phyloP scores from a whole-genome alignment of 805 yeast genomes.

The Wickerhamomyces chambardii region DNA sequence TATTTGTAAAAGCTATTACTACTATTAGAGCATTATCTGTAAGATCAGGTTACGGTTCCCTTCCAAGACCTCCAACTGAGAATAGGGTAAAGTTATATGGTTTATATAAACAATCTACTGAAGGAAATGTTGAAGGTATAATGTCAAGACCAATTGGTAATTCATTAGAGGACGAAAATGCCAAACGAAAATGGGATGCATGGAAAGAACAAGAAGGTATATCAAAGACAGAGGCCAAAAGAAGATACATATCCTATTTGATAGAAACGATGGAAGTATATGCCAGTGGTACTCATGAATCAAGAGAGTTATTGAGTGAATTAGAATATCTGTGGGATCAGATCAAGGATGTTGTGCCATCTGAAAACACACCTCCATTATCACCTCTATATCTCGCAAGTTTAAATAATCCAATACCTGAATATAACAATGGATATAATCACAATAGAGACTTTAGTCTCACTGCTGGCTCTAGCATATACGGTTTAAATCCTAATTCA shows the following conservation, averaged over 20 bases:
- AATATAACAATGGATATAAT: conserved; percentile 1
- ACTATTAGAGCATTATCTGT: conserved; percentile 69
- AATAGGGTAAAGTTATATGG: conserved; percentile 67
- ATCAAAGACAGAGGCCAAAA: conserved; percentile 62
- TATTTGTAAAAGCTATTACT: conserved; percentile 74
- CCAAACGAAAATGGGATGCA: conserved; percentile 74
- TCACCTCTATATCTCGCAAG: conserved; percentile 1
- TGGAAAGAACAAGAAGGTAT: conserved; percentile 75
- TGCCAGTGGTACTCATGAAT: conserved; percentile 59
- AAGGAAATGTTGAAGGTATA: conserved; percentile 69
- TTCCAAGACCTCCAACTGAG: conserved; percentile 74
- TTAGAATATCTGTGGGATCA: conserved; percentile 72
- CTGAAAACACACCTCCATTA: conserved; percentile 8
- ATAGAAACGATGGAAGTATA: conserved; percentile 66
- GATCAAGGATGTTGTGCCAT: conserved; percentile 35
- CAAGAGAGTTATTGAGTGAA: conserved; percentile 56
- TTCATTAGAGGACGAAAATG: conserved; percentile 54
- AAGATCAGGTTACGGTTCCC: conserved; percentile 47
- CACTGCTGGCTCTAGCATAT: not conserved
- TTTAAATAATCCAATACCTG: not conserved
- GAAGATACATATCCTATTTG: conserved; percentile 55
- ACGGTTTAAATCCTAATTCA: not conserved
- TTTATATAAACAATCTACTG: conserved; percentile 82
- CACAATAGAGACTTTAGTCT: not conserved
- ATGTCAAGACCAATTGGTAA: conserved; percentile 59